Percentiles rank a stretch among this genome's conserved stretches.
Evolutionary conservation across 176 grass and related monocot species (phyloP).

Genomic region (Triticum aestivum): IWGSC_CS_RefSeq_v2.1 NC_057794.1:518789321-518789820

Average conservation of each 20-base stretch:
- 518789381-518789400: not conserved
- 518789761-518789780: not conserved
- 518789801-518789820: not conserved
- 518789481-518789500: not conserved
- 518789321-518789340: not conserved
- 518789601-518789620: not conserved
- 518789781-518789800: not conserved
- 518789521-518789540: not conserved
- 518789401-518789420: not conserved
- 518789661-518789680: not conserved
- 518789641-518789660: not conserved
- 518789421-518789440: not conserved
- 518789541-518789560: not conserved
- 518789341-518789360: not conserved
- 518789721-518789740: not conserved
- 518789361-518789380: not conserved
- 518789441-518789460: not conserved
- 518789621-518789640: not conserved
- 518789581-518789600: not conserved
- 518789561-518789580: not conserved
- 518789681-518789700: not conserved
- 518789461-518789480: not conserved
- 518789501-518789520: not conserved
- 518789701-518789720: not conserved
- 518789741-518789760: not conserved